Conservation (phyloP, 1,284 basidiomycete genomes). For the Cryptococcus hybrid region DNA sequence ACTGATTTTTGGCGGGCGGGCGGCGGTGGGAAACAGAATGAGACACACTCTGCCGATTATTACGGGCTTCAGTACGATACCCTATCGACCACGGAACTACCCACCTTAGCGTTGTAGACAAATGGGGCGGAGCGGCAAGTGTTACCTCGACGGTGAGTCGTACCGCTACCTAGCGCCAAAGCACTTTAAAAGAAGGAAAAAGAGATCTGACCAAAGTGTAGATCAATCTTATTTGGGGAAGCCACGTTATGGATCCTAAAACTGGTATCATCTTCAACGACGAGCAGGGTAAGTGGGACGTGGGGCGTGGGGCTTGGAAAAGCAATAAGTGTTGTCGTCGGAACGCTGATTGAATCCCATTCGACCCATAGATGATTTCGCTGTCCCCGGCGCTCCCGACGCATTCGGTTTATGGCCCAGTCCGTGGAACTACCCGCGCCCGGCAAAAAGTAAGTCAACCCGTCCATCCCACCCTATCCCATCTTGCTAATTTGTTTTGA, state of each 20-base stretch:
- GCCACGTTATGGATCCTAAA: constrained; percentile 71
- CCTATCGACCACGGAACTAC: constrained; percentile 84
- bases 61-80: constrained; percentile 81
- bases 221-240: constrained; percentile 86
- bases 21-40: too few relatives aligned
- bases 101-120: constrained; percentile 76
- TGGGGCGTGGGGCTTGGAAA: background rate
- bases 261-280: constrained; percentile 89
- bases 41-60: constrained; percentile 73
- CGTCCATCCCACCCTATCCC: background rate
- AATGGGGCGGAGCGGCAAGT: constrained; percentile 77
- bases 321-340: background rate
- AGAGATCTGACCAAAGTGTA: constrained; percentile 1
- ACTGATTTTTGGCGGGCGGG: too few relatives aligned
- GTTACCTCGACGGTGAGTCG: constrained; percentile 72
- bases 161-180: background rate
- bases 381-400: constrained; percentile 74
- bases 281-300: constrained; percentile 54
- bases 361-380: constrained; percentile 70
- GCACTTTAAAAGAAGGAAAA: background rate
- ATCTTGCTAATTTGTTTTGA: too few relatives aligned
- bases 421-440: constrained; percentile 73
- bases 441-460: background rate
- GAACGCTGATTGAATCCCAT: constrained; percentile 1
- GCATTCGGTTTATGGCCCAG: constrained; percentile 80